Evolutionary conservation across 176 grass and related monocot genomes (phyloP).

Genomic region (Carex myosuroides): DNA sequence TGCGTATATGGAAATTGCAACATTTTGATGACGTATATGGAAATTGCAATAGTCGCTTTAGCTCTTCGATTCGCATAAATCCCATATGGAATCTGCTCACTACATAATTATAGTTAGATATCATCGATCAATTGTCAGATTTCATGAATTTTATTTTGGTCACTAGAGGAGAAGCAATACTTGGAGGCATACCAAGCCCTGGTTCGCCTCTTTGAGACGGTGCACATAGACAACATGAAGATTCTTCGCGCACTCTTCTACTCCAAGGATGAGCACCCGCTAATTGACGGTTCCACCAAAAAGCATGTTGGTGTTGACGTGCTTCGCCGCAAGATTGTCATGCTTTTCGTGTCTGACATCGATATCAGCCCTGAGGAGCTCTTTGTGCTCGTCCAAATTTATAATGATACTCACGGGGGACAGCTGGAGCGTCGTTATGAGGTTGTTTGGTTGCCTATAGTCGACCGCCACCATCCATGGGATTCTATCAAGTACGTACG

Average conservation of each 20-base stretch:
- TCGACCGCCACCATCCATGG: conserved; percentile 30
- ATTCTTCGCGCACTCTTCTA: conserved; percentile 29
- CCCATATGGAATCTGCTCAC: background rate
- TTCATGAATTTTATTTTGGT: background rate
- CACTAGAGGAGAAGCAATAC: conserved; percentile 35
- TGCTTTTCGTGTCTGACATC: conserved; percentile 38
- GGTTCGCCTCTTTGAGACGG: conserved; percentile 23
- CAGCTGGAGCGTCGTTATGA: conserved; percentile 31
- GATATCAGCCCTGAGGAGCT: conserved; percentile 35
- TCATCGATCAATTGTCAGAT: background rate
- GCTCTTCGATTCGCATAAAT: background rate
- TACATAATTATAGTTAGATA: background rate
- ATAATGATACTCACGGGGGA: conserved; percentile 26
- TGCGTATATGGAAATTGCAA: background rate
- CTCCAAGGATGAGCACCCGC: conserved; percentile 33
- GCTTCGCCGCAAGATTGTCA: conserved; percentile 38
- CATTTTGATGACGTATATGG: too few relatives aligned
- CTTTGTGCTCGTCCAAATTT: conserved; percentile 35
- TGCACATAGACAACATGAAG: conserved; percentile 45
- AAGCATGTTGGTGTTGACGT: conserved; percentile 25
- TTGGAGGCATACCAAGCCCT: conserved; percentile 32
- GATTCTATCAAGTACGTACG: background rate
- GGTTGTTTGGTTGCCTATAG: conserved; percentile 35
- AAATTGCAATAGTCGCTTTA: background rate
- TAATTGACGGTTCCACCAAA: conserved; percentile 25